phyloP scores from a whole-genome alignment of 768 basidiomycete species.

The Suillus discolor region DNA sequence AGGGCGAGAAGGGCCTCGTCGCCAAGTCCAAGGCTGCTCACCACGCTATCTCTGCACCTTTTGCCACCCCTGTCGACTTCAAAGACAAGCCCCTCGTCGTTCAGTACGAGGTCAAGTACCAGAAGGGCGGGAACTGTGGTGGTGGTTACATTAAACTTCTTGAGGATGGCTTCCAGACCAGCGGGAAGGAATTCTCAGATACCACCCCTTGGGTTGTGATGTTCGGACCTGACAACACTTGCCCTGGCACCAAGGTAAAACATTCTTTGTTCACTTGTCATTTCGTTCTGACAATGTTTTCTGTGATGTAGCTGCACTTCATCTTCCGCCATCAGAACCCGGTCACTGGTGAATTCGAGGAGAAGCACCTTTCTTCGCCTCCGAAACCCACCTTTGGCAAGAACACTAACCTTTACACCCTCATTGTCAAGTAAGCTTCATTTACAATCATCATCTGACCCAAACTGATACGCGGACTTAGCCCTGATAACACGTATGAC shows the following conservation, averaged over 20 bases:
- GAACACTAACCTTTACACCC: slow-evolving; percentile 91
- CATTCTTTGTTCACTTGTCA: background rate
- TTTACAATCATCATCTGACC: background rate
- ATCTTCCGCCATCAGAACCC: slow-evolving; percentile 99
- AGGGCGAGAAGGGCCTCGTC: slow-evolving; percentile 90
- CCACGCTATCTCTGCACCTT: slow-evolving; percentile 97
- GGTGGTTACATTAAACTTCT: slow-evolving; percentile 98
- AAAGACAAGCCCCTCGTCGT: slow-evolving; percentile 86
- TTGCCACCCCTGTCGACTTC: slow-evolving; percentile 77
- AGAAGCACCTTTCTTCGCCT: slow-evolving; percentile 89
- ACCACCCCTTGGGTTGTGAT: slow-evolving; percentile 94
- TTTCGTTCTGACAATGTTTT: slow-evolving; percentile 10
- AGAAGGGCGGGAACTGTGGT: slow-evolving; percentile 98
- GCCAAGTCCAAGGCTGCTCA: slow-evolving; percentile 97
- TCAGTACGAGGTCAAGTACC: slow-evolving; percentile 99
- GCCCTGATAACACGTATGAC: slow-evolving; percentile 93
- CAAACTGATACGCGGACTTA: slow-evolving; percentile 27
- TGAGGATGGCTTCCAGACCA: slow-evolving; percentile 91
- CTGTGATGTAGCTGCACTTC: slow-evolving; percentile 77
- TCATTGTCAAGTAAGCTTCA: slow-evolving; percentile 78
- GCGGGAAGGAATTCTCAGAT: slow-evolving; percentile 91
- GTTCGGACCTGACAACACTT: slow-evolving; percentile 97
- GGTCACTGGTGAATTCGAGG: slow-evolving; percentile 88
- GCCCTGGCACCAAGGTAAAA: slow-evolving; percentile 85
- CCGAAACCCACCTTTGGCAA: slow-evolving; percentile 89